A percentile compares a stretch with the other conserved stretches of the same genome.
Conservation (phyloP, 768 basidiomycete species). For the Boletus edulis region DNA sequence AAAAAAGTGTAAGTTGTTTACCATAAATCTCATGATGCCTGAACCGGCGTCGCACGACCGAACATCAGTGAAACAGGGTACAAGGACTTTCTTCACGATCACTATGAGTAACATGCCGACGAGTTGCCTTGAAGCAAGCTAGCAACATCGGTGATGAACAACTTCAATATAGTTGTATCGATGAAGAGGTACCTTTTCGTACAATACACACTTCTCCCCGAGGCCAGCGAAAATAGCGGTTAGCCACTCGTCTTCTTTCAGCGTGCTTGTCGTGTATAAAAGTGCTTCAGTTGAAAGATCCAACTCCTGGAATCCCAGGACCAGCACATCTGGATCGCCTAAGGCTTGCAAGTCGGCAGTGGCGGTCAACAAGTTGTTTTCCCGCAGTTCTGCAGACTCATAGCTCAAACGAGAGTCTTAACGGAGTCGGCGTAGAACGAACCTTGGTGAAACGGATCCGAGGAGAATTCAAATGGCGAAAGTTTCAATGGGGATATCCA, state of each 20-base stretch:
- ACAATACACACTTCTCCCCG: slow-evolving; percentile 60
- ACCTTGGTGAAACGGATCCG: slow-evolving; percentile 24
- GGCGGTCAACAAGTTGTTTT: not conserved
- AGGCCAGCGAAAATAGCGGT: slow-evolving; percentile 63
- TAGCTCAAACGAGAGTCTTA: not conserved
- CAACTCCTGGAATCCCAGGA: slow-evolving; percentile 79
- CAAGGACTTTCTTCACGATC: slow-evolving; percentile 55
- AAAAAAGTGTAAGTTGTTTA: slow-evolving; percentile 24
- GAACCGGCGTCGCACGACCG: slow-evolving; percentile 55
- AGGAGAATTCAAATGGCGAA: slow-evolving; percentile 34
- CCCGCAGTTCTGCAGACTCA: slow-evolving; percentile 6
- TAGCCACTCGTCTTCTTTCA: slow-evolving; percentile 70
- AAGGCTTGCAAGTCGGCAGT: slow-evolving; percentile 19
- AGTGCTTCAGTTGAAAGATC: slow-evolving; percentile 78
- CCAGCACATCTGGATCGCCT: slow-evolving; percentile 62
- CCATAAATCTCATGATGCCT: slow-evolving; percentile 80
- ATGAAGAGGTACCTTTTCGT: slow-evolving; percentile 55
- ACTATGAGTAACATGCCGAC: slow-evolving; percentile 80
- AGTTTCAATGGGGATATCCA: slow-evolving; percentile 36
- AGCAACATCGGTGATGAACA: not conserved
- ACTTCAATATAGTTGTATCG: not conserved
- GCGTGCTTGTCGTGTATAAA: slow-evolving; percentile 61
- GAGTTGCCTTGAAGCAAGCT: slow-evolving; percentile 77
- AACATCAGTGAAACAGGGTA: slow-evolving; percentile 51
- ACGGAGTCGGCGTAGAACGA: not conserved